Conservation (phyloP, 1,284 basidiomycete species). For the Irpex lacteus region DNA sequence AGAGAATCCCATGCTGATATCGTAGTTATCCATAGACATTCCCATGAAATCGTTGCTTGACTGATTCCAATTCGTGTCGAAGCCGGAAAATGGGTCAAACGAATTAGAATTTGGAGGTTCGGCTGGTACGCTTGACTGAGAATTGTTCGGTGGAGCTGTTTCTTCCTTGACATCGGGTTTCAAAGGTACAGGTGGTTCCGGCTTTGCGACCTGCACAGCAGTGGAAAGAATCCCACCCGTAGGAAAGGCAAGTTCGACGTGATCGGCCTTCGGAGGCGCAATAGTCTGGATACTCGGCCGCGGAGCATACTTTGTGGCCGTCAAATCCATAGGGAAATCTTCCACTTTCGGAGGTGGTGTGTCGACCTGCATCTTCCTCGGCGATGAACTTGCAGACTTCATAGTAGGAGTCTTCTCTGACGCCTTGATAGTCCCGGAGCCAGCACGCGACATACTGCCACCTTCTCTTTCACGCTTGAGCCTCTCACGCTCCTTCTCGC, state of each 20-base stretch:
- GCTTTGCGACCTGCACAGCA: not conserved
- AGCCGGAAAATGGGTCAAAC: constrained; percentile 23
- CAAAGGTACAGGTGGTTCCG: not conserved
- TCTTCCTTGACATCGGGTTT: not conserved
- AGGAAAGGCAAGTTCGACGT: not conserved
- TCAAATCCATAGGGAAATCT: not conserved
- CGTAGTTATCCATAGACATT: constrained; percentile 32
- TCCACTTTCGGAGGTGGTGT: not conserved
- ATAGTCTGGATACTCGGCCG: not conserved
- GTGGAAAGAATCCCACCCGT: not conserved
- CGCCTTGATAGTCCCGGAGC: not conserved
- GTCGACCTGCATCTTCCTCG: not conserved
- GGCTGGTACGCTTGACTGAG: not conserved
- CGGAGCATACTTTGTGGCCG: not conserved
- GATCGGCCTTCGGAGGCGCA: not conserved
- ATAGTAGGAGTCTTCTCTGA: not conserved
- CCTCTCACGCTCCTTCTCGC: constrained; percentile 70
- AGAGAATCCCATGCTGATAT: constrained; percentile 39
- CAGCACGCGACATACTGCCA: constrained; percentile 1
- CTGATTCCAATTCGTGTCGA: constrained; percentile 40
- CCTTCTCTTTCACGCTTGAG: constrained; percentile 55
- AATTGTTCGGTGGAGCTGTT: not conserved
- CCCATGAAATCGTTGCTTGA: constrained; percentile 41
- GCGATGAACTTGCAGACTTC: not conserved
- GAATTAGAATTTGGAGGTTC: not conserved